A percentile compares a stretch with the other conserved stretches of the same genome.
Evolutionary conservation across 345 rosid species (phyloP).

Genomic region (Mallotus nudiflorus): DNA sequence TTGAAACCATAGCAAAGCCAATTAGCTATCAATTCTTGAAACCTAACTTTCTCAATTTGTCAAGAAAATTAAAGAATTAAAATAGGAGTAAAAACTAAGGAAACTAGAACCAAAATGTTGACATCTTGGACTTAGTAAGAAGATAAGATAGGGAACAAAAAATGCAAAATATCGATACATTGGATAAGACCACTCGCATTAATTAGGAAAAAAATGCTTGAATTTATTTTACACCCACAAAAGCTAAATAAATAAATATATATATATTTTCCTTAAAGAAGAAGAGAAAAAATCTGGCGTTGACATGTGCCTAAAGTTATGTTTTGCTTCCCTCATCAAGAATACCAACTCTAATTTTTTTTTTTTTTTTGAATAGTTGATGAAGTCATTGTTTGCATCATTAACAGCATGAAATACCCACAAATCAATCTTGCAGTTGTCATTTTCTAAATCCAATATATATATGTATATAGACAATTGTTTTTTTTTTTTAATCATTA

Average conservation of each 20-base stretch:
- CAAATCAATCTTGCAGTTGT: slow-evolving; percentile 24
- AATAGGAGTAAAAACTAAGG: too few species aligned
- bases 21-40: background rate
- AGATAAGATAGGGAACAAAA: background rate
- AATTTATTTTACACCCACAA: background rate
- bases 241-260: background rate
- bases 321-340: slow-evolving; percentile 27
- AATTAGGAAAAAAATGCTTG: background rate
- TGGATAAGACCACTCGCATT: too few species aligned
- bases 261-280: background rate
- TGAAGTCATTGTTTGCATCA: slow-evolving; percentile 54
- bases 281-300: background rate
- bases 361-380: slow-evolving; percentile 19
- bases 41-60: background rate
- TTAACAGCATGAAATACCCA: slow-evolving; percentile 25
- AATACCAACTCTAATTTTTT: slow-evolving; percentile 38
- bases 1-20: background rate
- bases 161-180: too few species aligned
- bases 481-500: too few species aligned
- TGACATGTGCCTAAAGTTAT: background rate
- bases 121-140: background rate
- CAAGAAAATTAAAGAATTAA: too few species aligned
- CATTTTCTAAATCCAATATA: slow-evolving; percentile 48
- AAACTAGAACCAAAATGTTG: background rate
- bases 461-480: background rate